Evolutionary conservation across 108 stramenopile species (phyloP).

Genomic region (Schizochytrium sp.): DNA sequence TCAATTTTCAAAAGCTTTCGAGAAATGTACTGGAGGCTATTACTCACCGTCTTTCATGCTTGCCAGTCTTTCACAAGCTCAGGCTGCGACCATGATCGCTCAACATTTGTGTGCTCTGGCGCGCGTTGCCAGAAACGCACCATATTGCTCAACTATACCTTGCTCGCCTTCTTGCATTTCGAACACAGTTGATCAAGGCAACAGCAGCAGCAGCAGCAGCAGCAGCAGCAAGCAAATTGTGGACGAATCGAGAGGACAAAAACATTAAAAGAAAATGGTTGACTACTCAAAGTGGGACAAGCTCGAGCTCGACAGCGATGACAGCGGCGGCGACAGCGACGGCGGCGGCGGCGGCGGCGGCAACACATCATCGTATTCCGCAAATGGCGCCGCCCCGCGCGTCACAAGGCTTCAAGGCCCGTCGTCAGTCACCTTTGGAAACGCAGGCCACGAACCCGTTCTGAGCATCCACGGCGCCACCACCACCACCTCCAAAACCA

Average conservation of each 20-base stretch:
- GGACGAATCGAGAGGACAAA: too few relatives aligned
- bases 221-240: background rate
- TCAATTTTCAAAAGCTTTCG: too few relatives aligned
- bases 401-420: background rate
- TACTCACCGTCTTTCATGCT: too few relatives aligned
- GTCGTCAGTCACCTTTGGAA: background rate
- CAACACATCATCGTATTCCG: background rate
- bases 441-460: background rate
- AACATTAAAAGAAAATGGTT: background rate
- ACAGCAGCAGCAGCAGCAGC: too few relatives aligned
- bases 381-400: background rate
- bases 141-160: background rate
- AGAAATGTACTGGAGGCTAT: too few relatives aligned
- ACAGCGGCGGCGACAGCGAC: background rate
- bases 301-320: background rate
- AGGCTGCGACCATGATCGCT: too few relatives aligned
- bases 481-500: background rate
- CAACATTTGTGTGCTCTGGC: too few relatives aligned
- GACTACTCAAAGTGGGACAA: constrained; percentile 15
- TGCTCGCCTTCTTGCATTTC: background rate
- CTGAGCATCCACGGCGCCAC: background rate
- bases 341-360: background rate
- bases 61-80: too few relatives aligned
- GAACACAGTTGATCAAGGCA: background rate
- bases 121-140: too few relatives aligned